phyloP scores from a whole-genome alignment of 305 asterid genomes.

The Salvia sclarea region DNA sequence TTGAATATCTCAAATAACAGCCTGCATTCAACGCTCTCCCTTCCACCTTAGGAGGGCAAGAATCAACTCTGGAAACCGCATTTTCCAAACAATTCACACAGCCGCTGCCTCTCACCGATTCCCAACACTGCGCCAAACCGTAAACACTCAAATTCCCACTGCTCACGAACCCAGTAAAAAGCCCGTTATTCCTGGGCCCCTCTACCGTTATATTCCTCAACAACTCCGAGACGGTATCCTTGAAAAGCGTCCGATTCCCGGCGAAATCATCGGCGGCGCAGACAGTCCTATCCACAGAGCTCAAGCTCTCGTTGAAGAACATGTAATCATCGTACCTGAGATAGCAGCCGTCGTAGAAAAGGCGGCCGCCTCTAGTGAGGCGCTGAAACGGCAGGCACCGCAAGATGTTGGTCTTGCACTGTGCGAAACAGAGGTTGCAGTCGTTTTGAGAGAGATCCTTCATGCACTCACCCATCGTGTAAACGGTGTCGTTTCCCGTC shows the following conservation, averaged over 20 bases:
- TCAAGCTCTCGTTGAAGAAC: constrained; percentile 56
- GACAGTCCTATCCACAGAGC: constrained; percentile 37
- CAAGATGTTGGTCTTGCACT: constrained; percentile 44
- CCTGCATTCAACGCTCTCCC: constrained; percentile 65
- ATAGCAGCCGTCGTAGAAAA: constrained; percentile 60
- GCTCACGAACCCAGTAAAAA: constrained; percentile 43
- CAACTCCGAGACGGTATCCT: constrained; percentile 40
- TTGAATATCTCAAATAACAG: constrained; percentile 61
- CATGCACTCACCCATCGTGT: constrained; percentile 64
- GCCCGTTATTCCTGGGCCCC: constrained; percentile 52
- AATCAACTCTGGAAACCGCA: constrained; percentile 39
- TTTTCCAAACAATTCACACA: constrained; percentile 47
- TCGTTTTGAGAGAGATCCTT: constrained; percentile 55
- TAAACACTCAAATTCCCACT: constrained; percentile 55
- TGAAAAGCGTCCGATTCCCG: constrained; percentile 49
- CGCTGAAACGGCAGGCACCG: constrained; percentile 53
- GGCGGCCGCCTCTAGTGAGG: constrained; percentile 46
- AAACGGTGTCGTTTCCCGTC: constrained; percentile 49
- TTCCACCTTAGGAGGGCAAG: constrained; percentile 51
- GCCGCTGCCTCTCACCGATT: constrained; percentile 45
- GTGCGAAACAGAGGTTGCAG: constrained; percentile 60
- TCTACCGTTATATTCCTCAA: constrained; percentile 39
- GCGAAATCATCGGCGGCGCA: constrained; percentile 48
- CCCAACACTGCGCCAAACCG: constrained; percentile 72
- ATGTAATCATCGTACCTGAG: constrained; percentile 55